Evolutionary conservation across 257 asterid species (phyloP), one percentile per base, ranked within the genome.

Genomic region (Ajuga chamaepitys): DNA sequence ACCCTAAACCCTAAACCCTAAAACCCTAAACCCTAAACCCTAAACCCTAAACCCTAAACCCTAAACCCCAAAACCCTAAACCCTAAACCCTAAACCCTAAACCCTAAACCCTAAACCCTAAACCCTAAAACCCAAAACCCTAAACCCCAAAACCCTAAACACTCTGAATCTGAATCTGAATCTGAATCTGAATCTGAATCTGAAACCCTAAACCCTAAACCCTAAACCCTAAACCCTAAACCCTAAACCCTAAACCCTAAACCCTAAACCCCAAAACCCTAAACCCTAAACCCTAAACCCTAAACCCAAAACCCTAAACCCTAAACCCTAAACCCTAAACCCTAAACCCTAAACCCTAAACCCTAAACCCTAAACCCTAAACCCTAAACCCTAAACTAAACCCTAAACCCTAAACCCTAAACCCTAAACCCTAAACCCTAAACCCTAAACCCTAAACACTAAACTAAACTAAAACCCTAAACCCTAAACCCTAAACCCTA

Each of bases 371-470:
- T n/a, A n/a, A n/a, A n/a, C n/a, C n/a, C n/a, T 12, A n/a, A n/a
- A n/a, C n/a, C n/a, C n/a, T n/a, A n/a, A n/a, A n/a, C n/a, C n/a
- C n/a, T n/a, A n/a, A n/a, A n/a, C n/a, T n/a, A n/a, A n/a, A 26
- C 46, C 70, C 46, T 7, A 46, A 64, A 26, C 59, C 70, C 46
- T n/a, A 28, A 64, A 26, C 60, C 70, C 34, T 7, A 64, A 48
- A 2, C 60, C 70, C 59, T 28, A 47, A 64, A 48, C 48, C 70
- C 59, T 28, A 47, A 64, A 48, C 60, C 70, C 60, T 9, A 28
- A 64, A 47, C 47, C 60, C 55, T 14, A 14, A 64, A 46, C 58
- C 70, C 47, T 14, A 64, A 64, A 17, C 70, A 58, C 47, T 14
- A 48, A 64, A 30, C 59, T 59, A n/a, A n/a, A n/a, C n/a, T n/a